These are phyloP conservation scores for Fusarium zealandicum DNA, from an alignment of 2,329 filamentous ascomycete genomes.

Conservation along the genomic window DNA sequence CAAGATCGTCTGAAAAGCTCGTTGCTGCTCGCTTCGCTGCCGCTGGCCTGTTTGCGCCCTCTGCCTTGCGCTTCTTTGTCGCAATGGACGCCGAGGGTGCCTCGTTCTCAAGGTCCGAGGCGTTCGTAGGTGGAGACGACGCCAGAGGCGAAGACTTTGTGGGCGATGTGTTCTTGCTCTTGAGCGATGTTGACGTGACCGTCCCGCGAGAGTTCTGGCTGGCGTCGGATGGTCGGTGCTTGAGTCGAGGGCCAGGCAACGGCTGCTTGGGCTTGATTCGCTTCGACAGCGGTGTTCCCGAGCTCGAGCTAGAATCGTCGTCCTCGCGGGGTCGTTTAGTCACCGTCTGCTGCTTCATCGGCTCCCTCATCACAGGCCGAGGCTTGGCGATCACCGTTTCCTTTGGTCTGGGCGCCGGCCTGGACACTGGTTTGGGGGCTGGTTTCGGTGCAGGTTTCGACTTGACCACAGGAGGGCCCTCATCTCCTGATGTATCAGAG, in stretches of 20 bases:
- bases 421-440: constrained; percentile 30
- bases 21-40: constrained; percentile 43
- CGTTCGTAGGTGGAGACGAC: constrained; percentile 71
- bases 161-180: constrained; percentile 63
- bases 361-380: constrained; percentile 42
- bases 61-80: constrained; percentile 55
- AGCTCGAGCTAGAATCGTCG: constrained; percentile 65
- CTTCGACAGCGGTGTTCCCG: constrained; percentile 64
- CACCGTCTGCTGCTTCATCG: constrained; percentile 45
- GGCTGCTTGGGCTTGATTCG: constrained; percentile 60
- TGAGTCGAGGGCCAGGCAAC: constrained; percentile 44
- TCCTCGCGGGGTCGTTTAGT: constrained; percentile 62
- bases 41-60: constrained; percentile 36
- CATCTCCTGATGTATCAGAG: constrained; percentile 62
- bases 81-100: constrained; percentile 39
- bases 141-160: constrained; percentile 70
- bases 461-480: constrained; percentile 50
- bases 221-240: constrained; percentile 57
- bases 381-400: constrained; percentile 45
- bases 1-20: constrained; percentile 50
- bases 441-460: constrained; percentile 40
- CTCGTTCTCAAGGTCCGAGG: constrained; percentile 64
- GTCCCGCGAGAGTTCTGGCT: constrained; percentile 56
- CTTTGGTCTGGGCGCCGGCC: constrained; percentile 39
- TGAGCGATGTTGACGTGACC: constrained; percentile 51